phyloP scores from a whole-genome alignment of 2,329 filamentous ascomycete species.

The Clonostachys chloroleuca region DNA sequence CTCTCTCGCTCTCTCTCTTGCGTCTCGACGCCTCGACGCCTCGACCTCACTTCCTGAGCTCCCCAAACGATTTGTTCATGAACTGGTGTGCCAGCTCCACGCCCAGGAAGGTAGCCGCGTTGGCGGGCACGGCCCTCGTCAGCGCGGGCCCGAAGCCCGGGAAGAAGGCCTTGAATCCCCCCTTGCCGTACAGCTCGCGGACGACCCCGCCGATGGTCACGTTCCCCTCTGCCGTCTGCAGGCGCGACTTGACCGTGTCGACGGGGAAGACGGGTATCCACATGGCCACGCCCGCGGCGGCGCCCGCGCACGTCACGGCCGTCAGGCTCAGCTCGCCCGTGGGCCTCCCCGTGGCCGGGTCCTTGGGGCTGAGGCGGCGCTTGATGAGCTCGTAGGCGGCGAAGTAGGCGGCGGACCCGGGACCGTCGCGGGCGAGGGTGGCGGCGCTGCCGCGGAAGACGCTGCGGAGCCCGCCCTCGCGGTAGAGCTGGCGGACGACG shows the following conservation, averaged over 20 bases:
- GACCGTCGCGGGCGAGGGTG: constrained; percentile 89
- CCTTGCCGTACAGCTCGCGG: constrained; percentile 73
- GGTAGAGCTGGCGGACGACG: constrained; percentile 90
- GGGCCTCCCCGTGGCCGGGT: constrained; percentile 66
- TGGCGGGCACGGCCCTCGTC: constrained; percentile 89
- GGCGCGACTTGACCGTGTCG: constrained; percentile 89
- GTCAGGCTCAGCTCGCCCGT: constrained; percentile 74
- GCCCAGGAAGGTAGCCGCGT: constrained; percentile 89
- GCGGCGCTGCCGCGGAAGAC: constrained; percentile 90
- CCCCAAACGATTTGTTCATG: constrained; percentile 70
- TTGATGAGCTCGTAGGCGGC: constrained; percentile 97
- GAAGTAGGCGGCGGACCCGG: constrained; percentile 92
- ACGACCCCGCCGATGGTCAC: constrained; percentile 78
- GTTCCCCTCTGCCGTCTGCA: constrained; percentile 87
- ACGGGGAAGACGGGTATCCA: constrained; percentile 99
- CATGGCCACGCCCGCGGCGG: constrained; percentile 92
- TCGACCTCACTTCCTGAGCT: background rate
- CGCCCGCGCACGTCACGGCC: constrained; percentile 83
- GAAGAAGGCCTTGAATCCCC: constrained; percentile 91
- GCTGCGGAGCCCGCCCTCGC: constrained; percentile 81
- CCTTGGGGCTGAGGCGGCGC: constrained; percentile 76
- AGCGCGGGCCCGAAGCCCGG: constrained; percentile 92
- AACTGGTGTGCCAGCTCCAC: constrained; percentile 80
- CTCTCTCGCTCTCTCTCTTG: background rate
- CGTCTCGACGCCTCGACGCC: background rate